Conservation (phyloP, 352 stramenopile genomes). For the Halophytophthora batemanensis region DNA sequence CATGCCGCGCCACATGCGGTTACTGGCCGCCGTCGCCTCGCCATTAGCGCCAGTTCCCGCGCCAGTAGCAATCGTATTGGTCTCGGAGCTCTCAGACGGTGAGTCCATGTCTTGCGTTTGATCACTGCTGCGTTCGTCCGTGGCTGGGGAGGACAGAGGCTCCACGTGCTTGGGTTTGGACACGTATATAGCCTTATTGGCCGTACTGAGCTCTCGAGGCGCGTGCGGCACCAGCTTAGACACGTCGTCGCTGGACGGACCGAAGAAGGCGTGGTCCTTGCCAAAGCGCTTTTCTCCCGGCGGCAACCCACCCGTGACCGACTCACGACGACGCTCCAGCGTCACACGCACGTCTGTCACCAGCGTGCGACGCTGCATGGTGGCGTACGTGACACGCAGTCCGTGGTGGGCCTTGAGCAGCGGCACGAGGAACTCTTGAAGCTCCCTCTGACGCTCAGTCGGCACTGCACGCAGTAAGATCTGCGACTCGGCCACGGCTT, state of each 20-base stretch:
- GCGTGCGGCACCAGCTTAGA: slow-evolving; percentile 70
- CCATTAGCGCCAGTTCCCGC: slow-evolving; percentile 6
- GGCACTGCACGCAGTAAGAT: slow-evolving; percentile 63
- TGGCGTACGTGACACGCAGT: slow-evolving; percentile 65
- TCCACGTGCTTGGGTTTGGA: slow-evolving; percentile 53
- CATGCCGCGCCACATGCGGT: slow-evolving; percentile 54
- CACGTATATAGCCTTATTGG: slow-evolving; percentile 69
- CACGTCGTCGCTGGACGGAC: slow-evolving; percentile 60
- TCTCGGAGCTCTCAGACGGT: slow-evolving; percentile 16
- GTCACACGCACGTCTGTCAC: slow-evolving; percentile 78
- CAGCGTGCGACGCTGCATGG: slow-evolving; percentile 65
- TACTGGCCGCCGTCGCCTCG: slow-evolving; percentile 14
- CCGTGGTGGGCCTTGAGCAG: slow-evolving; percentile 70
- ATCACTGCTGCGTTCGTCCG: slow-evolving; percentile 25
- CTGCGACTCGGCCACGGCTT: slow-evolving; percentile 56
- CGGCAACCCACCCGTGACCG: slow-evolving; percentile 50
- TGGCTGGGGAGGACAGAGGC: slow-evolving; percentile 10
- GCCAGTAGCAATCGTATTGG: no score
- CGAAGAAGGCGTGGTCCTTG: slow-evolving; percentile 65
- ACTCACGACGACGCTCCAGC: slow-evolving; percentile 66
- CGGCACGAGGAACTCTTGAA: slow-evolving; percentile 61
- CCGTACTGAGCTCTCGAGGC: slow-evolving; percentile 40
- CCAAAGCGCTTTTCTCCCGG: slow-evolving; percentile 64
- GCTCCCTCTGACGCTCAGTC: slow-evolving; percentile 48
- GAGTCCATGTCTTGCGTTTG: slow-evolving; percentile 32